phyloP scores from a whole-genome alignment of 1,284 basidiomycete genomes.

The Veloboletus limbatus region DNA sequence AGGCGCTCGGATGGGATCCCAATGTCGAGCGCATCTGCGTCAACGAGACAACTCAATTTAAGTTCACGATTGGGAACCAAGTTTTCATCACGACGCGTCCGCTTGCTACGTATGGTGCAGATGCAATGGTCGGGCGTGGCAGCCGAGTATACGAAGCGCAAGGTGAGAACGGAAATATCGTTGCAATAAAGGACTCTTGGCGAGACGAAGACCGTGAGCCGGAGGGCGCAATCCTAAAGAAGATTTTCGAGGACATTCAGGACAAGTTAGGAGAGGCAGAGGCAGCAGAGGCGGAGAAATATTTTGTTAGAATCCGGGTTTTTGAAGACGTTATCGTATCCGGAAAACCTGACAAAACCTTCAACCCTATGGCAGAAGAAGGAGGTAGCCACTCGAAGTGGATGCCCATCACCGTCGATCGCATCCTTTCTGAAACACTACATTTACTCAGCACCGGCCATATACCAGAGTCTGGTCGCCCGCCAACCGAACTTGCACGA shows the following conservation, averaged over 20 bases:
- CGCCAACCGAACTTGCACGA: no score
- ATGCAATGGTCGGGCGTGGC: slow-evolving; percentile 8
- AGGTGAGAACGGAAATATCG: neutral
- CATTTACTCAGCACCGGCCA: neutral
- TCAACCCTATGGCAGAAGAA: no score
- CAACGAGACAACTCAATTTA: slow-evolving; percentile 1
- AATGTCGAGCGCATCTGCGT: neutral
- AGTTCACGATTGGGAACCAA: neutral
- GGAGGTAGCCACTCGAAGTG: no score
- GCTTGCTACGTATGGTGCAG: slow-evolving; percentile 6
- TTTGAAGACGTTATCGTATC: slow-evolving; percentile 5
- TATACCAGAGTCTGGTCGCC: no score
- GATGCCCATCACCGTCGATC: neutral
- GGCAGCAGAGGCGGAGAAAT: neutral
- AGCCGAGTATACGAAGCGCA: slow-evolving; percentile 7
- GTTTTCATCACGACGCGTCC: neutral
- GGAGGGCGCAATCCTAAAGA: slow-evolving; percentile 2
- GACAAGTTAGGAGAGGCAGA: neutral
- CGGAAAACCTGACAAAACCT: neutral
- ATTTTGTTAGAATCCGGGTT: slow-evolving; percentile 1
- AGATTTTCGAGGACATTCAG: slow-evolving; percentile 1
- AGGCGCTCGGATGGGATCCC: slow-evolving; percentile 19
- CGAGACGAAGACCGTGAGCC: neutral
- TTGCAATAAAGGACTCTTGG: slow-evolving; percentile 14
- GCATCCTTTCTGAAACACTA: neutral